phyloP scores from a whole-genome alignment of 1,284 basidiomycete species.

The Ustilago nuda region DNA sequence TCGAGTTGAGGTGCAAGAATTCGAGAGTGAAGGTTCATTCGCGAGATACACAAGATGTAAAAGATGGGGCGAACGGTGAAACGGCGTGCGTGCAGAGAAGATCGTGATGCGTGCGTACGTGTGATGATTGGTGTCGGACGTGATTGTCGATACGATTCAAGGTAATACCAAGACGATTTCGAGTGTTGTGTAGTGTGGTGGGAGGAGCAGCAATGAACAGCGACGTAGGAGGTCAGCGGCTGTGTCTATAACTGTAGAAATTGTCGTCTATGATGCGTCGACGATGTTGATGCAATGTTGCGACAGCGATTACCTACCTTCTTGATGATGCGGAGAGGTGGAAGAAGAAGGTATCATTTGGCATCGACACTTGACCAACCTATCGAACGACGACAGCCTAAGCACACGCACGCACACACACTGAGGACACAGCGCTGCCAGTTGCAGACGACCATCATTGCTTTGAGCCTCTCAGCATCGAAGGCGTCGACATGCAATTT shows the following conservation, averaged over 20 bases:
- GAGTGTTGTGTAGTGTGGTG: background rate
- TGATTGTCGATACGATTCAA: slow-evolving; percentile 17
- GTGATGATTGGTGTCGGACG: slow-evolving; percentile 15
- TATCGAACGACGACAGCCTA: slow-evolving; percentile 16
- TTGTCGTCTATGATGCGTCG: background rate
- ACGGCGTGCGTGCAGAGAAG: background rate
- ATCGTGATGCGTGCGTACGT: slow-evolving; percentile 7
- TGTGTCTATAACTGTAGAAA: slow-evolving; percentile 4
- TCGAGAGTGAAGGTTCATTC: background rate
- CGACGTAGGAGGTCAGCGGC: slow-evolving; percentile 29
- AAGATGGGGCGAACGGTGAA: background rate
- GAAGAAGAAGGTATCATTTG: slow-evolving; percentile 34
- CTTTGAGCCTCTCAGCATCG: no score
- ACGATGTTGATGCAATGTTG: slow-evolving; percentile 22
- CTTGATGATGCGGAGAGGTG: slow-evolving; percentile 58
- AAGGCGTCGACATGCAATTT: background rate
- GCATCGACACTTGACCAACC: slow-evolving; percentile 27
- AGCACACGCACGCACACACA: slow-evolving; percentile 1
- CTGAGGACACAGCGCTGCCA: background rate
- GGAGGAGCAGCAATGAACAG: slow-evolving; percentile 10
- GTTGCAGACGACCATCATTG: no score
- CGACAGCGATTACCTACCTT: slow-evolving; percentile 47
- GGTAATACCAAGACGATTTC: background rate
- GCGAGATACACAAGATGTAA: background rate
- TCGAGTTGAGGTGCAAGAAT: slow-evolving; percentile 3